phyloP scores from a whole-genome alignment of 352 stramenopile genomes.

The Pythium plurisporium region DNA sequence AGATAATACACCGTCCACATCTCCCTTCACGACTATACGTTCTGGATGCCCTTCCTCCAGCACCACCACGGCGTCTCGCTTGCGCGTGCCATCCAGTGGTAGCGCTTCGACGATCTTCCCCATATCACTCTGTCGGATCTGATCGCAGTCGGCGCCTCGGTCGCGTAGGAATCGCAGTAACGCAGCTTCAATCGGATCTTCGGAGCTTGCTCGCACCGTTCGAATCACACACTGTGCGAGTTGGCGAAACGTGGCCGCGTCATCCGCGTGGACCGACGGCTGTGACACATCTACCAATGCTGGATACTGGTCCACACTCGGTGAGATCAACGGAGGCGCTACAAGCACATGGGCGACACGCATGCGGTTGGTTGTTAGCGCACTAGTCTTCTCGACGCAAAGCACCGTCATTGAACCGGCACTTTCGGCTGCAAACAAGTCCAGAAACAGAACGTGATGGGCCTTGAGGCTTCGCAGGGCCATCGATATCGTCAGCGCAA shows the following conservation, averaged over 20 bases:
- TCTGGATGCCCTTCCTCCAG: constrained; percentile 13
- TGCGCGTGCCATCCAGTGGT: constrained; percentile 87
- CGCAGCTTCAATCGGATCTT: constrained; percentile 12
- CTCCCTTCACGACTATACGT: constrained; percentile 37
- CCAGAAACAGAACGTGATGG: constrained; percentile 94
- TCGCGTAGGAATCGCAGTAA: constrained; percentile 29
- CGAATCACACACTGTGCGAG: background rate
- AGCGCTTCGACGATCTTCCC: constrained; percentile 30
- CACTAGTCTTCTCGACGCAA: constrained; percentile 94
- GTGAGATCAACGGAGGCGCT: background rate
- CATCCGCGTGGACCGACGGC: background rate
- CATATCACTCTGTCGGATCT: constrained; percentile 11
- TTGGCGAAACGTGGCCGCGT: constrained; percentile 14
- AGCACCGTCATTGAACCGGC: constrained; percentile 96
- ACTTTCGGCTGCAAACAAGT: constrained; percentile 94
- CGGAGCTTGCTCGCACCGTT: background rate
- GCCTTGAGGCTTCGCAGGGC: constrained; percentile 93
- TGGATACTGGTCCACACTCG: too few species aligned
- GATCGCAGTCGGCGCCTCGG: constrained; percentile 23
- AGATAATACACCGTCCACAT: constrained; percentile 45
- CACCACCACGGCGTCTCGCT: constrained; percentile 91
- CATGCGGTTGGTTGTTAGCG: constrained; percentile 93
- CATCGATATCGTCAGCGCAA: constrained; percentile 83
- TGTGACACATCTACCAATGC: constrained; percentile 29
- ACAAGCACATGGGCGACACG: constrained; percentile 54